Evolutionary conservation across 345 rosid genomes (phyloP), one percentile per base, ranked within the genome.

Genomic region (Eucalyptus polyanthemos): DNA sequence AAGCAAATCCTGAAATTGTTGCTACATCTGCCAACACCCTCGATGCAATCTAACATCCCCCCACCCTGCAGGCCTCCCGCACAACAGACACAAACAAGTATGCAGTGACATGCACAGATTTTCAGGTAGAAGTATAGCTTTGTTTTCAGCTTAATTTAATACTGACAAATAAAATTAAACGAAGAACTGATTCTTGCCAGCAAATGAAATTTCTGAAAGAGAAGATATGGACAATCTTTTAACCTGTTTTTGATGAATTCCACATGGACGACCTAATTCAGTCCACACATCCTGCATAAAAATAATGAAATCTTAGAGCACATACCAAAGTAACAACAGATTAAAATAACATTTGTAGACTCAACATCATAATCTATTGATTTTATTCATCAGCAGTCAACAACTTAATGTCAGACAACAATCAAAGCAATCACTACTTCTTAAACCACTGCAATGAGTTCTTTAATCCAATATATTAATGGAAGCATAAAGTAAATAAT

Each of bases 241-340:
- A 89, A 97, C 99, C 99, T 97, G 99, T 93, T 98, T 98, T 87
- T 97, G 98, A 91, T 98, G 97, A 90, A 98, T 95, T 88, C 99
- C 99, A 92, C 99, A 97, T 50, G 99, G 99, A 88, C 98, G 96
- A 81, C 99, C 99, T 93, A 98, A 88, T 89, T 98, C 99, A 89
- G 97, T 96, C 99, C 99, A 98, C 80, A 98, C 94, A 94, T 98
- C 99, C 99, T 98, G 94, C 93, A 93, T 29, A 24, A 45, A 86
- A 69, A 37, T 19, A 8, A 76, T 37, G 83, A 76, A 76, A 76
- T 76, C 45, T 76, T 76, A 76, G 83, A 76, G 27, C 83, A 21
- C 83, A 2, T 76, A 37, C 83, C 45, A 76, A 24, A 21, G 14
- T 21, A 76, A 37, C 22, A 76, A 37, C 83, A 37, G 13, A 37